Conservation (phyloP, 768 basidiomycete genomes). For the Royoungia palumana region DNA sequence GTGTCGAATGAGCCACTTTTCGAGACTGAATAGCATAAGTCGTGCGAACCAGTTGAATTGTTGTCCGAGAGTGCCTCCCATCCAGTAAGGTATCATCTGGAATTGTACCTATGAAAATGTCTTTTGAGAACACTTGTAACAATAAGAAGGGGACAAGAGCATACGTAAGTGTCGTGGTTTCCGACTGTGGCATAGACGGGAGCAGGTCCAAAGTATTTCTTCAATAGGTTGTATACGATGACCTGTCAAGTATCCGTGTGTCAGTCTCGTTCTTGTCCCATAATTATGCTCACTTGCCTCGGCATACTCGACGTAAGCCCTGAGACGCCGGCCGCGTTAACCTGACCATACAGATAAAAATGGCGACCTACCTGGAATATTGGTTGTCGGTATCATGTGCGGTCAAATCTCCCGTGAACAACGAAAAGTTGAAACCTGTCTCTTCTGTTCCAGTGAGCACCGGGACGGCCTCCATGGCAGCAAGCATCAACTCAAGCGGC, state of each 20-base stretch:
- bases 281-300: constrained; percentile 38
- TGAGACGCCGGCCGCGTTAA: constrained; percentile 14
- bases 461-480: constrained; percentile 62
- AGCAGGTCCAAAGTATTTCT: constrained; percentile 51
- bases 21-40: not conserved
- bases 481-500: constrained; percentile 51
- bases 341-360: not conserved
- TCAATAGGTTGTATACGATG: constrained; percentile 59
- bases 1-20: not conserved
- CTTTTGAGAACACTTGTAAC: not conserved
- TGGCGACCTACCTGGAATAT: constrained; percentile 43
- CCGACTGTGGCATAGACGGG: constrained; percentile 72
- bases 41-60: constrained; percentile 42
- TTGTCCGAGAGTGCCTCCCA: constrained; percentile 28
- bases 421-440: constrained; percentile 56
- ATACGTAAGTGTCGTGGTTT: constrained; percentile 71
- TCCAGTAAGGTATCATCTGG: constrained; percentile 38
- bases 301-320: constrained; percentile 55
- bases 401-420: constrained; percentile 73
- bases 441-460: constrained; percentile 54
- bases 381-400: constrained; percentile 67
- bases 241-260: constrained; percentile 36
- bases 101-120: constrained; percentile 6
- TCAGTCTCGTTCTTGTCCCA: not conserved
- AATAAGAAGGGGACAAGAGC: not conserved